Conservation (phyloP, 768 basidiomycete genomes). For the Phanerochaete carnosa region DNA sequence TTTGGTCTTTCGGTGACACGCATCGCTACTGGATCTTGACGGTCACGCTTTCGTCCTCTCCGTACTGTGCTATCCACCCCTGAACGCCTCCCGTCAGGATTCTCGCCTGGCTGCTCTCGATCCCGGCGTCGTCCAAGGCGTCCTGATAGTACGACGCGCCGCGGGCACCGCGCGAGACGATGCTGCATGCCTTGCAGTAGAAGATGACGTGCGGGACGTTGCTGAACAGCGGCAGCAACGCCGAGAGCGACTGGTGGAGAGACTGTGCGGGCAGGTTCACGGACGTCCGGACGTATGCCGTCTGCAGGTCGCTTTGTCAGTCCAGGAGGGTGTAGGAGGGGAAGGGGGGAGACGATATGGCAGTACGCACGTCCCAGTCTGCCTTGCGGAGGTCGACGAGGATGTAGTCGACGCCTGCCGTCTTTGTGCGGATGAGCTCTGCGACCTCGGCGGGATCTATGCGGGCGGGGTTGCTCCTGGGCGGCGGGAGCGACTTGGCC, state of each 20-base stretch:
- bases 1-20: background rate
- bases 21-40: constrained; percentile 34
- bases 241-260: constrained; percentile 34
- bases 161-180: constrained; percentile 16
- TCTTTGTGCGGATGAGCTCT: constrained; percentile 20
- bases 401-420: constrained; percentile 23
- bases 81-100: constrained; percentile 22
- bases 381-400: constrained; percentile 36
- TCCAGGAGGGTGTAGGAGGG: no score
- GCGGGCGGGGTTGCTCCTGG: constrained; percentile 13
- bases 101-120: constrained; percentile 14
- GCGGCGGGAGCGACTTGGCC: constrained; percentile 16
- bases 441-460: constrained; percentile 22
- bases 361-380: constrained; percentile 33
- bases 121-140: constrained; percentile 14
- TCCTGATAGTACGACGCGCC: constrained; percentile 24
- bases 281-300: constrained; percentile 29
- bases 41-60: constrained; percentile 12
- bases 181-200: constrained; percentile 20
- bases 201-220: constrained; percentile 24
- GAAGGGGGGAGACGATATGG: background rate
- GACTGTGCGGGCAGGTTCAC: constrained; percentile 45
- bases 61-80: constrained; percentile 22
- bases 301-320: constrained; percentile 2
- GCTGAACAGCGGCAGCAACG: constrained; percentile 27